Evolutionary conservation across 2,329 filamentous ascomycete species (phyloP).

Genomic region (Diplodia seriata): DNA sequence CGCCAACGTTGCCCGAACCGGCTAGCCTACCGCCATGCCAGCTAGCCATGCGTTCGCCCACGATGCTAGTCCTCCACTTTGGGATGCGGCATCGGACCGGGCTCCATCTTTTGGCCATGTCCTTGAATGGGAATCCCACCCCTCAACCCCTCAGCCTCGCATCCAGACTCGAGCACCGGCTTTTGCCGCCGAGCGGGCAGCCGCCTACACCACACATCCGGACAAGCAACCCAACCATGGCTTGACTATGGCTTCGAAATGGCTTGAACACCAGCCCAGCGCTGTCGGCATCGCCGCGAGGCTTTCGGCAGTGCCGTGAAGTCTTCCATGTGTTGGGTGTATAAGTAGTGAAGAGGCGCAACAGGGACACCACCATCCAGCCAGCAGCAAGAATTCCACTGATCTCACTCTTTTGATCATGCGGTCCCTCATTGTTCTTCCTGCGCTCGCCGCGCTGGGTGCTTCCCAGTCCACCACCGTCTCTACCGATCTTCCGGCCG

Average conservation of each 20-base stretch:
- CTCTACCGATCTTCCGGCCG: constrained; percentile 10
- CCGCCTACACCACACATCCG: background rate
- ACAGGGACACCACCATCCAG: background rate
- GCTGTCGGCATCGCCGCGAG: background rate
- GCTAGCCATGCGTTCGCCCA: background rate
- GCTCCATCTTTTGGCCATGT: background rate
- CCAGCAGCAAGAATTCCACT: background rate
- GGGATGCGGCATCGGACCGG: background rate
- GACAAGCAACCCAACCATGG: background rate
- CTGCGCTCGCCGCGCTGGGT: constrained; percentile 29
- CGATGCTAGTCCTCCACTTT: background rate
- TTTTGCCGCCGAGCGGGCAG: background rate
- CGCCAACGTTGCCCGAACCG: background rate
- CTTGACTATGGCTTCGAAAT: background rate
- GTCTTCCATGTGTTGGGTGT: background rate
- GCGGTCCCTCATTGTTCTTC: background rate
- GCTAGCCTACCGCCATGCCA: background rate
- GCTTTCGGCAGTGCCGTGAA: background rate
- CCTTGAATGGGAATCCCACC: background rate
- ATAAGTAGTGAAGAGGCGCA: background rate
- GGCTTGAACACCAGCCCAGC: background rate
- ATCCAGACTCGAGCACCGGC: background rate
- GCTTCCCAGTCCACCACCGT: constrained; percentile 11
- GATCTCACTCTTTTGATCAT: constrained; percentile 2
- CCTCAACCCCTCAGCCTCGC: background rate